A percentile compares a stretch with the other conserved stretches of the same genome.
Conservation (phyloP, 2,329 filamentous ascomycete genomes). For the Calonectria hongkongensis region DNA sequence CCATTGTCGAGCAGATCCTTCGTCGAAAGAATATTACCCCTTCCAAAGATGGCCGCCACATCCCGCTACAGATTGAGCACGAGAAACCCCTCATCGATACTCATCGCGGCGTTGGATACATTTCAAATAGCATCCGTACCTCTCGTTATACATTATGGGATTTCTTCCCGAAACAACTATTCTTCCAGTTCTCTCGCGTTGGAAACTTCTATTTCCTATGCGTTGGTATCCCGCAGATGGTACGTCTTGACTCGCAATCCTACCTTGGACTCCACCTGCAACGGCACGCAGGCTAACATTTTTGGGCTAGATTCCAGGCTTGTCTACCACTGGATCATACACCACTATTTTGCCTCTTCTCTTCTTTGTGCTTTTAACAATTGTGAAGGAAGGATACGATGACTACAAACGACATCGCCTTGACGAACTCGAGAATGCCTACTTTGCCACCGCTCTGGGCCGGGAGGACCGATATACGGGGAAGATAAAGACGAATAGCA, state of each 20-base stretch:
- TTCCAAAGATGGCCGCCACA: constrained; percentile 80
- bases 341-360: constrained; percentile 84
- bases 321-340: constrained; percentile 84
- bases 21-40: constrained; percentile 80
- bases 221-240: constrained; percentile 87
- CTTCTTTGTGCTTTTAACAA: constrained; percentile 87
- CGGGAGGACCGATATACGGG: constrained; percentile 59
- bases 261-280: neutral
- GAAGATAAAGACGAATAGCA: constrained; percentile 49
- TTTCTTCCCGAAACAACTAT: constrained; percentile 88
- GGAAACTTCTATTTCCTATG: constrained; percentile 93
- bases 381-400: constrained; percentile 91
- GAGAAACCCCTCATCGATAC: constrained; percentile 67
- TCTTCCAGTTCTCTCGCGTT: constrained; percentile 90
- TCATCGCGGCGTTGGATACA: constrained; percentile 69
- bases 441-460: constrained; percentile 68
- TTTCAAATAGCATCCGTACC: constrained; percentile 82
- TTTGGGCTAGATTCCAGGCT: constrained; percentile 73
- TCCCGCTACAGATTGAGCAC: constrained; percentile 65
- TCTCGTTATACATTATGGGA: constrained; percentile 89
- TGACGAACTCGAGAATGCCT: constrained; percentile 86
- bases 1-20: constrained; percentile 71
- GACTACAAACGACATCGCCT: constrained; percentile 87
- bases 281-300: constrained; percentile 35
- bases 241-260: constrained; percentile 45